A percentile compares a stretch with the other conserved stretches of the same genome.
phyloP scores from a whole-genome alignment of 768 basidiomycete genomes.

The Nidula microcarpa region DNA sequence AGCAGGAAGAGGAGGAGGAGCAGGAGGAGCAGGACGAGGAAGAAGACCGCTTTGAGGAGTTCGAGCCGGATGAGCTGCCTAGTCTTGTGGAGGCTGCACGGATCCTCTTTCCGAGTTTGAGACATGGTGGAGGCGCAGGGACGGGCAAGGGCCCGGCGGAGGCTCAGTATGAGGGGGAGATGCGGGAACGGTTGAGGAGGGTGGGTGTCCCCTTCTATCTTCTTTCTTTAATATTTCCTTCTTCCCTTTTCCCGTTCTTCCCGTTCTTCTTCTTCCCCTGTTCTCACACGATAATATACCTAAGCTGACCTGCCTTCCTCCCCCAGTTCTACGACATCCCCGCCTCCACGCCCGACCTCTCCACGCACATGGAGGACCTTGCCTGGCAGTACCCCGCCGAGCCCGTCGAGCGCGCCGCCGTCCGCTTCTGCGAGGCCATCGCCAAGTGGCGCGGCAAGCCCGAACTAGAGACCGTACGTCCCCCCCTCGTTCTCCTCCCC shows the following conservation, averaged over 20 bases:
- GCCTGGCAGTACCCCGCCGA: conserved; percentile 82
- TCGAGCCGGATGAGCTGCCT: conserved; percentile 78
- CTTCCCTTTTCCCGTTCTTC: too few relatives aligned
- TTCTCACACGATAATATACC: too few relatives aligned
- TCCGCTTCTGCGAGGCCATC: conserved; percentile 80
- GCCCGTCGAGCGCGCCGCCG: conserved; percentile 72
- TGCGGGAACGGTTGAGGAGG: conserved; percentile 66
- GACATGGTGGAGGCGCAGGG: conserved; percentile 13
- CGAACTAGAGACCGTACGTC: conserved; percentile 71
- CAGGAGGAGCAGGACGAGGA: conserved; percentile 14
- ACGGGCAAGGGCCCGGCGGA: conserved; percentile 48
- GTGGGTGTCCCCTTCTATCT: conserved; percentile 35
- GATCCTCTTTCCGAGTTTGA: conserved; percentile 65
- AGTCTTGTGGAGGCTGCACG: conserved; percentile 59
- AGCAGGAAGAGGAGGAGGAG: conserved; percentile 9
- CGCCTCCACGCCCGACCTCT: conserved; percentile 64
- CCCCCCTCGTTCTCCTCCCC: conserved; percentile 3
- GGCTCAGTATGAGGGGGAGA: conserved; percentile 71
- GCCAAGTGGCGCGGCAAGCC: conserved; percentile 83
- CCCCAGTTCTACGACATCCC: conserved; percentile 77
- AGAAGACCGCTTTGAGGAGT: conserved; percentile 48
- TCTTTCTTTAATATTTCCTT: too few relatives aligned
- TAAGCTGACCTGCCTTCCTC: neutral
- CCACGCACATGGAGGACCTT: conserved; percentile 75
- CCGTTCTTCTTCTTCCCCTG: too few relatives aligned